These are phyloP conservation scores for Lactifluus subvellereus DNA, from an alignment of 768 basidiomycete genomes.

Conservation along the genomic window DNA sequence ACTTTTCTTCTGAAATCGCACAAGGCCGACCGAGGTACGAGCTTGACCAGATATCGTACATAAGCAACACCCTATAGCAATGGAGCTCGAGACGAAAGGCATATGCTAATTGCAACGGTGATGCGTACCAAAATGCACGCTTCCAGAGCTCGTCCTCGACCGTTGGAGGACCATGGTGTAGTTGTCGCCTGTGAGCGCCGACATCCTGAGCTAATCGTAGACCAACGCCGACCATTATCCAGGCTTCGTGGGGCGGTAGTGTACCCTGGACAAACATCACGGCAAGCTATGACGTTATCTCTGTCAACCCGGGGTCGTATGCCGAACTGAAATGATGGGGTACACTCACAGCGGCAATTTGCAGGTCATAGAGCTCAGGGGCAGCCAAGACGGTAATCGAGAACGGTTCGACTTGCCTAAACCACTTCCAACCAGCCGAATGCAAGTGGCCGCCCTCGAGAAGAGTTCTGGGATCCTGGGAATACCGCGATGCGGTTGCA, in stretches of 20 bases:
- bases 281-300: constrained; percentile 29
- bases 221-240: constrained; percentile 55
- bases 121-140: constrained; percentile 55
- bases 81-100: background rate
- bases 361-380: constrained; percentile 64
- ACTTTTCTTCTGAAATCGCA: constrained; percentile 71
- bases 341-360: constrained; percentile 49
- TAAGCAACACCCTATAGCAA: constrained; percentile 41
- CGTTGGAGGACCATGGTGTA: constrained; percentile 37
- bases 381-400: constrained; percentile 49
- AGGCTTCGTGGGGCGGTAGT: constrained; percentile 45
- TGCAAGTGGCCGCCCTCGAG: constrained; percentile 25
- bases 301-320: background rate
- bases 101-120: background rate
- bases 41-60: constrained; percentile 43
- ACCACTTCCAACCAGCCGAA: constrained; percentile 44
- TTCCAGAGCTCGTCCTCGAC: constrained; percentile 72
- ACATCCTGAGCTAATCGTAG: constrained; percentile 71
- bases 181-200: constrained; percentile 56
- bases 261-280: constrained; percentile 37
- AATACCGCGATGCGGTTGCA: constrained; percentile 17
- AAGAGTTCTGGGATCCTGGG: constrained; percentile 16
- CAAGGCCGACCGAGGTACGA: constrained; percentile 58
- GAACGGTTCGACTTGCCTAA: constrained; percentile 54
- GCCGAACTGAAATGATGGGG: background rate